phyloP scores from a whole-genome alignment of 2,329 filamentous ascomycete species.

The Ceratocystis cacaofunesta region DNA sequence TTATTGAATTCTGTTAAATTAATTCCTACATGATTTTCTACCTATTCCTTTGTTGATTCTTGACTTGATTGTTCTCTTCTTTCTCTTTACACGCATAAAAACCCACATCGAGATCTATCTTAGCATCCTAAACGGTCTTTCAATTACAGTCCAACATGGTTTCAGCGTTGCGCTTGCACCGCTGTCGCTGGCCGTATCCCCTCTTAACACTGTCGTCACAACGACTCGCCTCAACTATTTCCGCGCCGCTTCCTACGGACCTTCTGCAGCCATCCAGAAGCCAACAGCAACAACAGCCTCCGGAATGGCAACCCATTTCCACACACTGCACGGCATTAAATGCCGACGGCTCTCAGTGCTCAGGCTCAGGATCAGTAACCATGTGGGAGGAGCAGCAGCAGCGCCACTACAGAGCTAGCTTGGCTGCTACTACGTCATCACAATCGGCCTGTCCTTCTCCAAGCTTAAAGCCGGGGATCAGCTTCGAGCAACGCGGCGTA shows the following conservation, averaged over 20 bases:
- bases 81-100: neutral
- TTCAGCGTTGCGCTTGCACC: slow-evolving; percentile 4
- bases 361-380: neutral
- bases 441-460: neutral
- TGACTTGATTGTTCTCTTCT: neutral
- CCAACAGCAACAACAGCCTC: neutral
- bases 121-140: no score
- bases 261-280: neutral
- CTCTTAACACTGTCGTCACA: neutral
- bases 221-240: neutral
- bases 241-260: neutral
- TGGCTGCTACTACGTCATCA: neutral
- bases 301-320: neutral
- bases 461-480: neutral
- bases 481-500: slow-evolving; percentile 10
- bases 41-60: neutral
- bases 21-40: no score
- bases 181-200: neutral
- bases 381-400: neutral
- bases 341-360: neutral
- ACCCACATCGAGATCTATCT: no score
- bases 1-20: neutral
- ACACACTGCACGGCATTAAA: neutral
- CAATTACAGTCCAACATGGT: neutral
- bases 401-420: neutral